Conservation (phyloP, 352 stramenopile genomes). For the Pythium aristosporum region DNA sequence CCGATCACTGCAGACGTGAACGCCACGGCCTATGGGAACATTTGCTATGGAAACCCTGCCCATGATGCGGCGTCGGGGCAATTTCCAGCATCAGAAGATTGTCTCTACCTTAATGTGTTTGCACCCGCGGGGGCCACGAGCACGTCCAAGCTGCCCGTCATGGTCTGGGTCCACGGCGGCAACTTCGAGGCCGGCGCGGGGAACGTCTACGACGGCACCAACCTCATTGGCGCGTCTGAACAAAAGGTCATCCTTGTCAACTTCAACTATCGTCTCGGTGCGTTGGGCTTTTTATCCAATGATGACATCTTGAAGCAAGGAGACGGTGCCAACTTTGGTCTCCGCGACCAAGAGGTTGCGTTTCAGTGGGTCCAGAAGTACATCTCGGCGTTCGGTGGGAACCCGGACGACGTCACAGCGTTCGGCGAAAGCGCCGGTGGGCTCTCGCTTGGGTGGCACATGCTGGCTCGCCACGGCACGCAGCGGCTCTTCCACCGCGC, state of each 20-base stretch:
- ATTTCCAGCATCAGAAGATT: slow-evolving; percentile 28
- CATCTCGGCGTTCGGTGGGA: slow-evolving; percentile 37
- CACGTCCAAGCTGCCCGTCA: slow-evolving; percentile 30
- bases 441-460: slow-evolving; percentile 4
- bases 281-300: slow-evolving; percentile 27
- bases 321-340: slow-evolving; percentile 24
- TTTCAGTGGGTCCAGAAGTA: slow-evolving; percentile 39
- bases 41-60: slow-evolving; percentile 10
- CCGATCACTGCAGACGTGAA: neutral
- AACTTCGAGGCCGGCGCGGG: slow-evolving; percentile 23
- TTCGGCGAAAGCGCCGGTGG: slow-evolving; percentile 23
- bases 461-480: slow-evolving; percentile 7
- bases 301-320: slow-evolving; percentile 34
- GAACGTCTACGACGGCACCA: slow-evolving; percentile 14
- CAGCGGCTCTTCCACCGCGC: slow-evolving; percentile 18
- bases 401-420: slow-evolving; percentile 34
- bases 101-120: slow-evolving; percentile 40
- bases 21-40: slow-evolving; percentile 16
- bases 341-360: slow-evolving; percentile 31
- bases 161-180: slow-evolving; percentile 39
- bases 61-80: neutral
- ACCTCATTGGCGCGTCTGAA: slow-evolving; percentile 3
- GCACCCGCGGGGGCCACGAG: slow-evolving; percentile 22
- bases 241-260: slow-evolving; percentile 36
- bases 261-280: slow-evolving; percentile 40